Percentiles rank a stretch among this genome's conserved stretches.
Evolutionary conservation across 192 early-diverging fungal species (phyloP).

Genomic region (Coemansia nantahalensis): DNA sequence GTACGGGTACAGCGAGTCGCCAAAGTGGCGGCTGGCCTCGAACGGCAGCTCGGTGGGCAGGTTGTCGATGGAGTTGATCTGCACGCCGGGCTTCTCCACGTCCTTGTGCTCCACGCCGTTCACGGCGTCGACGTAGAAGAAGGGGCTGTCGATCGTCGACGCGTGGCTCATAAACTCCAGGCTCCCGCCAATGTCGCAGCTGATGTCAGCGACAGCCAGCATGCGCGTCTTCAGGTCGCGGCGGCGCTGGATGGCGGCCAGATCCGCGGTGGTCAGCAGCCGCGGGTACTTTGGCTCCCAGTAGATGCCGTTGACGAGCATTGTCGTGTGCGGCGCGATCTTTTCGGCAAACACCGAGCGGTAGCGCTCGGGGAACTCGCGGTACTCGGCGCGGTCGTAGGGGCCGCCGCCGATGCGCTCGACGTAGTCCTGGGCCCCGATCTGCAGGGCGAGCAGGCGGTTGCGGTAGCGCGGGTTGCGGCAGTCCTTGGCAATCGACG

Average conservation of each 20-base stretch:
- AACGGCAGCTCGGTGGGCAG: slow-evolving; percentile 94
- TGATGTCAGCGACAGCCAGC: slow-evolving; percentile 87
- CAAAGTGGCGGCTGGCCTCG: slow-evolving; percentile 92
- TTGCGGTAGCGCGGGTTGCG: slow-evolving; percentile 63
- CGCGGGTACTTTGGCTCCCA: slow-evolving; percentile 88
- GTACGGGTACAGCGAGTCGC: slow-evolving; percentile 77
- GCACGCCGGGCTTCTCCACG: slow-evolving; percentile 78
- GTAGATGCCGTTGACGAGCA: slow-evolving; percentile 92
- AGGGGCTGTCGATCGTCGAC: slow-evolving; percentile 87
- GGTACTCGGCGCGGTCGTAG: slow-evolving; percentile 70
- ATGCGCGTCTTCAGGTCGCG: slow-evolving; percentile 67
- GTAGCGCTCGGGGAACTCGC: slow-evolving; percentile 73
- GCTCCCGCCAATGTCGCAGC: slow-evolving; percentile 91
- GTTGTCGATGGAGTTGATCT: slow-evolving; percentile 97
- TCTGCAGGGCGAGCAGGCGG: slow-evolving; percentile 61
- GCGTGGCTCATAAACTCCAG: slow-evolving; percentile 92
- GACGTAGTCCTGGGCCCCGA: slow-evolving; percentile 78
- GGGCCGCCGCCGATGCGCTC: slow-evolving; percentile 66
- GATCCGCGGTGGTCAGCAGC: slow-evolving; percentile 81
- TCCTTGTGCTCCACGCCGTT: slow-evolving; percentile 64
- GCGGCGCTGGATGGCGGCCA: slow-evolving; percentile 64
- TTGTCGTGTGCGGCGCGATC: slow-evolving; percentile 88
- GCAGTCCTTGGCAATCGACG: slow-evolving; percentile 56
- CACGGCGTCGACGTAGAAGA: slow-evolving; percentile 89
- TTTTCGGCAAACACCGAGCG: slow-evolving; percentile 77